Evolutionary conservation across 2,329 filamentous ascomycete species (phyloP), one percentile per base, ranked within the genome.

Genomic region (Arachnopeziza araneosa): DNA sequence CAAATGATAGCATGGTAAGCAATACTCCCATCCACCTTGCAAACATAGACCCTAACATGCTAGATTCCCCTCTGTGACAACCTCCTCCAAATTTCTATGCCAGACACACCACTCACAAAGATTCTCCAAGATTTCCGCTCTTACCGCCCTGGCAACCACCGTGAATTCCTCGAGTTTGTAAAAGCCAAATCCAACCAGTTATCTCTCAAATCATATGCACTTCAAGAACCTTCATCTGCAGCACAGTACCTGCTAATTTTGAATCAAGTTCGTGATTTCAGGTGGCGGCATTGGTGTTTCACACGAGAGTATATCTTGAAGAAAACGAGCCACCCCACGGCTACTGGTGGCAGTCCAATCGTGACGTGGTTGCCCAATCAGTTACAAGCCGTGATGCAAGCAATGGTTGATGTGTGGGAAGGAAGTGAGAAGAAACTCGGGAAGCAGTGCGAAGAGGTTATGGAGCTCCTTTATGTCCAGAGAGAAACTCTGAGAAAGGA

Each of bases 91-190:
- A 87, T 97, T 52, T 81, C 85, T 64, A 96, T 97, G 91, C 93
- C 93, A 1, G 78, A 86, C 57, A 97, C 92, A 4, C 93, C 93
- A 0, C 84, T 97, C 52, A 97, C 93, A 0, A 85, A 88, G 59
- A 96, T 96, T 72, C 82, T 97, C 22, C 80, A 85, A 65, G 93
- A 97, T 74, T 98, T 98, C 79, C 84, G 93, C 64, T 82, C 88
- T 71, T 97, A 97, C 75, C 84, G 93, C 0, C 93, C 93, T 2
- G 89, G 88, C 57, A 93, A 96, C 69, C 93, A 98, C 74, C 86
- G 92, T 50, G 84, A 88, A 66, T 97, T 97, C 74, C 81, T 98
- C 36, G 82, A 85, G 63, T 87, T 87, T 70, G 89, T 96, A 23
- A 76, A 81, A 61, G 74, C 76, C 57, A 76, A 75, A 60, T 78